Evolutionary conservation across 495 filamentous ascomycete species (phyloP).

Genomic region (Penicillium dipodomyicola): DNA sequence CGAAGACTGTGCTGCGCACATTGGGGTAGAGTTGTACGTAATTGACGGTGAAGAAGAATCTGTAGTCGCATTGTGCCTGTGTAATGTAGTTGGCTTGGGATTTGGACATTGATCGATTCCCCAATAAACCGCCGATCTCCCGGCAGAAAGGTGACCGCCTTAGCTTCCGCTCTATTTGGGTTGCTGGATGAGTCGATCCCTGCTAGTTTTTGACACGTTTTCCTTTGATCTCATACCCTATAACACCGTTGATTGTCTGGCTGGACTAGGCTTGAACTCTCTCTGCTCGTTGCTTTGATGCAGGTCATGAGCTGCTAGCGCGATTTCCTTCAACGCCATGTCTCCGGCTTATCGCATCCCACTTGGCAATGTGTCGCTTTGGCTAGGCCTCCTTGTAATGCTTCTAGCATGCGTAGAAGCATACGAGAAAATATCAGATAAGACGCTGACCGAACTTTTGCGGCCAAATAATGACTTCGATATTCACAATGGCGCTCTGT

Average conservation of each 20-base stretch:
- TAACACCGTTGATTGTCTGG: not conserved
- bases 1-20: constrained; percentile 28
- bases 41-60: constrained; percentile 38
- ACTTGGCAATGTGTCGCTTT: constrained; percentile 29
- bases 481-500: constrained; percentile 66
- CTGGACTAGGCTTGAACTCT: not conserved
- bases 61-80: constrained; percentile 26
- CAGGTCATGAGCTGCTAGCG: constrained; percentile 20
- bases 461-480: constrained; percentile 75
- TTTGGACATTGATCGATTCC: constrained; percentile 11
- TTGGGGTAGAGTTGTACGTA: constrained; percentile 31
- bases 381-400: constrained; percentile 24
- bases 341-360: constrained; percentile 29
- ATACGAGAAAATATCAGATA: constrained; percentile 73
- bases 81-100: not conserved
- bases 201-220: not conserved
- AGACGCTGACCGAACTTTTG: constrained; percentile 64
- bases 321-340: constrained; percentile 27
- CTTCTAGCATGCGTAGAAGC: constrained; percentile 42
- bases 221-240: not conserved
- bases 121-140: constrained; percentile 7
- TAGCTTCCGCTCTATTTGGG: constrained; percentile 18
- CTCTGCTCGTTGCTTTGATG: not conserved
- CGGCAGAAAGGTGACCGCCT: constrained; percentile 20
- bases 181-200: not conserved